A percentile compares a stretch with the other conserved stretches of the same genome.
Conservation (phyloP, 2,329 filamentous ascomycete species). For the Orbilia brochopaga region DNA sequence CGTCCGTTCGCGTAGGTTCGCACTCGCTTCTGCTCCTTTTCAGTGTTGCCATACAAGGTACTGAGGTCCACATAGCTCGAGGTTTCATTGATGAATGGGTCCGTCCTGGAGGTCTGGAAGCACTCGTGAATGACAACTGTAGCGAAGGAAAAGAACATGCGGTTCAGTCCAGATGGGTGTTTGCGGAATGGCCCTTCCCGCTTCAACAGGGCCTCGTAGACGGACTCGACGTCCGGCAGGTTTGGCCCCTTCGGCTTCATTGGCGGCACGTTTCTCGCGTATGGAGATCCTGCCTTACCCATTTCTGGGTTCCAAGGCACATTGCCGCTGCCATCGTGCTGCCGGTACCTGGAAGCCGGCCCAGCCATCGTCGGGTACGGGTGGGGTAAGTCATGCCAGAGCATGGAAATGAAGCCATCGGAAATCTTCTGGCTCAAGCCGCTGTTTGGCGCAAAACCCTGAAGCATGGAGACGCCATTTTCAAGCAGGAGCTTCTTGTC, state of each 20-base stretch:
- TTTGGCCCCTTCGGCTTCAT: slow-evolving; percentile 62
- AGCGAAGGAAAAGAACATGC: slow-evolving; percentile 69
- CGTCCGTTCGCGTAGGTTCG: slow-evolving; percentile 69
- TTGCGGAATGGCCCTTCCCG: slow-evolving; percentile 64
- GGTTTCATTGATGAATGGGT: slow-evolving; percentile 69
- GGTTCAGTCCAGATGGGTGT: slow-evolving; percentile 67
- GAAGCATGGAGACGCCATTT: slow-evolving; percentile 64
- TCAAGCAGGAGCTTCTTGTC: slow-evolving; percentile 63
- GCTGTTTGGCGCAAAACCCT: slow-evolving; percentile 62
- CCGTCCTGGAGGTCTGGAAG: slow-evolving; percentile 69
- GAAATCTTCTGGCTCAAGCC: slow-evolving; percentile 62
- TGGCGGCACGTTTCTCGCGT: slow-evolving; percentile 69
- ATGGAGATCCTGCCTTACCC: slow-evolving; percentile 69
- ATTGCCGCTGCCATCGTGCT: slow-evolving; percentile 61
- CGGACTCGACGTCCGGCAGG: slow-evolving; percentile 61
- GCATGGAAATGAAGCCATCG: slow-evolving; percentile 63
- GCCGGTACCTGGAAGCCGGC: slow-evolving; percentile 60
- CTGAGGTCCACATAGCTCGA: slow-evolving; percentile 78
- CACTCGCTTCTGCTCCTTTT: slow-evolving; percentile 68
- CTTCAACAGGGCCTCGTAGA: slow-evolving; percentile 62
- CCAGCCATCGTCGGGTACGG: slow-evolving; percentile 62
- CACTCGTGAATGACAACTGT: slow-evolving; percentile 61
- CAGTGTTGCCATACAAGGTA: slow-evolving; percentile 73
- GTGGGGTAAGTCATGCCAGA: slow-evolving; percentile 64
- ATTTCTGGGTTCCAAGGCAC: slow-evolving; percentile 69